Evolutionary conservation across 441 rosid genomes (phyloP), one percentile per base, ranked within the genome.

Genomic region (Pelargonium citronellum): DNA sequence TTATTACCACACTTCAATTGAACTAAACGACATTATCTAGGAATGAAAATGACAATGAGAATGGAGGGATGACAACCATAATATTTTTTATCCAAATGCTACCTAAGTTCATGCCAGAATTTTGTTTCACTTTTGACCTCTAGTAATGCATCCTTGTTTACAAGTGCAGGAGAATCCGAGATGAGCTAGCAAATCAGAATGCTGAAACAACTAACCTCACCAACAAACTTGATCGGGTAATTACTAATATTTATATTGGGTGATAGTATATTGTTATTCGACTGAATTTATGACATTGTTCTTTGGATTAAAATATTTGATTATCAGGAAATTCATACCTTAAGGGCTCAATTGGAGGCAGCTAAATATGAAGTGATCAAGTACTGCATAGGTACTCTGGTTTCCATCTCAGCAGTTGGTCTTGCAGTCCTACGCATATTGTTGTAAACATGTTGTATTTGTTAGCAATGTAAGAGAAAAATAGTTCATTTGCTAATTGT

Each of bases 151-250:
- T 64, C n/a, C 10, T 1, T 55, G 69, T 55, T 68, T 37, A 7
- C 37, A 24, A 69, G 55, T 27, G 78, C 79, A 86, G 91, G 84
- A 80, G 85, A 74, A 86, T 86, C 39, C 69, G 84, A 69, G 93
- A 88, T 71, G 89, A 86, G 79, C 79, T 86, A 66, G 71, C 86
- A 30, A 71, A 81, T 72, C 93, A 80, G 78, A 85, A 75, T 30
- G 75, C 83, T 0, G 86, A 79, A 73, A 83, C 89, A 15, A 64
- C 81, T 68, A 83, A 81, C 79, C 89, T 88, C 16, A 88, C 89
- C 20, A 88, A 79, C 83, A 88, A 83, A 65, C 88, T 88, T 16
- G 93, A 88, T 72, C 84, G 87, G 74, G 93, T 83, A 13, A 72
- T 82, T 70, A 7, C 7, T 13, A 1, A 2, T 8, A 37, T 17